Evolutionary conservation across 2,329 filamentous ascomycete genomes (phyloP), one percentile per base, ranked within the genome.

Genomic region (Pestalotiopsis sp.): DNA sequence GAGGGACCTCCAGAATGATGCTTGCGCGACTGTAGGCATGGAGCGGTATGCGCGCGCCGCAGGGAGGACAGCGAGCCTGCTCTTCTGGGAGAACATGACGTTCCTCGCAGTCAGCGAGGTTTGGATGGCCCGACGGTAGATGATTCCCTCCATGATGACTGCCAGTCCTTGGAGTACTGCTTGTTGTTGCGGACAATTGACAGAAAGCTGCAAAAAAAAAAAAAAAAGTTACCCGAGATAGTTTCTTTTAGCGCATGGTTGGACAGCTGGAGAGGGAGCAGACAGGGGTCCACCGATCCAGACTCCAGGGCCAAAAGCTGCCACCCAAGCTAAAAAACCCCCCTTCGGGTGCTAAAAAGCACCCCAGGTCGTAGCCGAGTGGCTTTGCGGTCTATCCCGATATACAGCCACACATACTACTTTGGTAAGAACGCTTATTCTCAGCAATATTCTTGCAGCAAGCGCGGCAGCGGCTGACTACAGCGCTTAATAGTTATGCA

Each of bases 1-100:
- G 70, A 94, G 81, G 11, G 86, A 87, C 73, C 85, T 87, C 92
- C 92, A 94, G 79, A 94, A 90, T 11, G 88, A 88, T 5, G 84
- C 71, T 72, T 90, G 85, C 27, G 83, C 80, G 66, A 91, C 81
- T 57, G 84, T 85, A n/a, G 85, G 87, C 11, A 85, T 77, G 12
- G 82, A 81, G 70, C 82, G 83, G 56, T 72, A 71, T 67, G 71
- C 65, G 38, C 75, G 75, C 61, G 70, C 57, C 14, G 70, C 39
- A n/a, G 69, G 72, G 62, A 65, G 70, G 36, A 27, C 68, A 11
- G 69, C 61, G 59, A 68, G 14, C n/a, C 56, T 45, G 27, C 67
- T n/a, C 25, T 67, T 27, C 27, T 36, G 67, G 17, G 31, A 62
- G 25, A 64, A 13, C 31, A 66, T 45, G 11, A 65, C 36, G 11